A percentile compares a stretch with the other conserved stretches of the same genome.
Conservation (phyloP, 352 stramenopile species). For the Pythium aquatile region DNA sequence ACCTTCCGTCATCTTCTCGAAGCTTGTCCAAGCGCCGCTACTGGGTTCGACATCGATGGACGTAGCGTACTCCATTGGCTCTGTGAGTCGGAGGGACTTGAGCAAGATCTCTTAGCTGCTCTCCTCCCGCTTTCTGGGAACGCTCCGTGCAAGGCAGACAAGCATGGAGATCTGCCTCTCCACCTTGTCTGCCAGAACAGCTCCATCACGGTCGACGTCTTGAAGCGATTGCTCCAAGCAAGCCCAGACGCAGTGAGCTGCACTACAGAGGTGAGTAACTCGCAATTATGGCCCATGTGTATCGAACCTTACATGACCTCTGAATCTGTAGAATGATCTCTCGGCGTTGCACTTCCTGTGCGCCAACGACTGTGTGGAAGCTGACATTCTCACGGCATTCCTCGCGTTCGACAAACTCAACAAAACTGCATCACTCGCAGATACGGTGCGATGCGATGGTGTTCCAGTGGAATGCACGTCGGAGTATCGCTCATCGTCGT, state of each 20-base stretch:
- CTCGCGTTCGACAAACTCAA: constrained; percentile 43
- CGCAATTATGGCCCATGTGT: neutral
- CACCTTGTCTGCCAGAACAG: constrained; percentile 54
- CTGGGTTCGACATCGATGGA: constrained; percentile 38
- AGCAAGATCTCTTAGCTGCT: constrained; percentile 16
- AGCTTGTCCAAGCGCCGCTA: constrained; percentile 31
- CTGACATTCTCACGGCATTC: constrained; percentile 39
- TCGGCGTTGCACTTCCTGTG: constrained; percentile 54
- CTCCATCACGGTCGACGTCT: constrained; percentile 26
- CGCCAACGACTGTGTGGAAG: constrained; percentile 42
- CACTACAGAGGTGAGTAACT: constrained; percentile 31
- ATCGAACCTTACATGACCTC: neutral
- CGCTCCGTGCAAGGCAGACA: constrained; percentile 11
- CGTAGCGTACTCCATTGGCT: constrained; percentile 60
- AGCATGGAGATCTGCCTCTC: constrained; percentile 47
- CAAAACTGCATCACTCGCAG: constrained; percentile 9
- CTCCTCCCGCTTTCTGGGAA: constrained; percentile 27
- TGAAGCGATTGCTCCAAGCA: constrained; percentile 33
- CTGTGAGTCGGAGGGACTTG: constrained; percentile 36
- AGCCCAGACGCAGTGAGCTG: constrained; percentile 33
- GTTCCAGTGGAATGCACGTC: neutral
- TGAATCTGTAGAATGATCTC: constrained; percentile 31
- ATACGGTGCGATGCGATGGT: constrained; percentile 14
- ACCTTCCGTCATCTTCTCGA: constrained; percentile 40
- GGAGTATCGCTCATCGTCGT: too few species aligned